Evolutionary conservation across 305 asterid species (phyloP).

Genomic region (Solanum chacoense): DNA sequence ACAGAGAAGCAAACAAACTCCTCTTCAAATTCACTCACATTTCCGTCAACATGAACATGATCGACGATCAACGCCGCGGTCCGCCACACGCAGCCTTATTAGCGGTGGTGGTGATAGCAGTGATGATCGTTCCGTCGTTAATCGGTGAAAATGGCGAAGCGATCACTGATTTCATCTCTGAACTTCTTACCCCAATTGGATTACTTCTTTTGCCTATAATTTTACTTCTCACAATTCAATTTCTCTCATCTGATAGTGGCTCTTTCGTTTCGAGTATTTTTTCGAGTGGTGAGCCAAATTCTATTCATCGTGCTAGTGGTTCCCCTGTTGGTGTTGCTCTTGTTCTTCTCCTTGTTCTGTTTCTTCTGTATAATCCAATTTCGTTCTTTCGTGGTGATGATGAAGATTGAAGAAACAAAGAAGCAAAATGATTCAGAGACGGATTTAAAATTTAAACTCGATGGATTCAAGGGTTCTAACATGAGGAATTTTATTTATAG

Average conservation of each 20-base stretch:
- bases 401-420: slow-evolving; percentile 27
- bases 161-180: slow-evolving; percentile 69
- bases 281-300: slow-evolving; percentile 65
- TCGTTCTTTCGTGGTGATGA: slow-evolving; percentile 77
- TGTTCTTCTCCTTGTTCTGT: slow-evolving; percentile 47
- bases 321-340: slow-evolving; percentile 86
- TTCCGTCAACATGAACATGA: slow-evolving; percentile 8
- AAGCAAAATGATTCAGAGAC: background rate
- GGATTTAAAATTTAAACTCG: background rate
- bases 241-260: slow-evolving; percentile 73
- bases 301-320: slow-evolving; percentile 79
- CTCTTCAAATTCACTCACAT: background rate
- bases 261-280: slow-evolving; percentile 46
- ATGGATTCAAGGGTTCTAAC: background rate
- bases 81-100: slow-evolving; percentile 68
- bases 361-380: slow-evolving; percentile 52
- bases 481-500: too few relatives aligned
- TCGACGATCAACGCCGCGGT: slow-evolving; percentile 63
- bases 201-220: slow-evolving; percentile 67
- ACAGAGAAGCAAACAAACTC: background rate
- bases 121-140: slow-evolving; percentile 48
- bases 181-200: slow-evolving; percentile 65
- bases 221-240: slow-evolving; percentile 70
- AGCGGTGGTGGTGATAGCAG: slow-evolving; percentile 61
- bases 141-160: slow-evolving; percentile 87